phyloP scores from a whole-genome alignment of 1,284 basidiomycete species.

The Ganoderma sinense region DNA sequence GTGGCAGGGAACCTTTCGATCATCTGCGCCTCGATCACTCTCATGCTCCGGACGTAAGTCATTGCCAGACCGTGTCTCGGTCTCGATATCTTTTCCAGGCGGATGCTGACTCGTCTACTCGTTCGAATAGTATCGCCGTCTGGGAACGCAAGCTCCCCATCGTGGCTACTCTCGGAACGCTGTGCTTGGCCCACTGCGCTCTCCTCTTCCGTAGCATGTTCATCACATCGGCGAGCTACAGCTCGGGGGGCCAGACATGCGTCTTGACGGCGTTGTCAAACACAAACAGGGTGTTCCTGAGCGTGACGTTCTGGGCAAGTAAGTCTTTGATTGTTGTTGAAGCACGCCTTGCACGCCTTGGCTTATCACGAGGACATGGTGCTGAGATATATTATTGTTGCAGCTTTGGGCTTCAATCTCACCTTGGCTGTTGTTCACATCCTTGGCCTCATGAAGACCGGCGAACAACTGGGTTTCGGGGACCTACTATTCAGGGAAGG shows the following conservation, averaged over 20 bases:
- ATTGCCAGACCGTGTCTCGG: not conserved
- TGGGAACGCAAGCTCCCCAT: conserved; percentile 67
- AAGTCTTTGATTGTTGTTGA: conserved; percentile 35
- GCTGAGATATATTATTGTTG: conserved; percentile 15
- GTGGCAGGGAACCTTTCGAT: conserved; percentile 72
- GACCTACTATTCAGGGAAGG: conserved; percentile 74
- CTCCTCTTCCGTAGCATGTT: conserved; percentile 75
- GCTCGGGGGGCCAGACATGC: conserved; percentile 48
- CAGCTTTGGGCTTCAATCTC: conserved; percentile 67
- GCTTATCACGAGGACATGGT: not conserved
- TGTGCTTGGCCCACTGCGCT: conserved; percentile 70
- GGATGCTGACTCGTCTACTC: conserved; percentile 5
- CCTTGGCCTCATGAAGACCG: conserved; percentile 55
- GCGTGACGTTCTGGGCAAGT: conserved; percentile 75
- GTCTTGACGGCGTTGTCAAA: conserved; percentile 47
- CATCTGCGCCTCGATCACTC: conserved; percentile 67
- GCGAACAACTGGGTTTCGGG: conserved; percentile 61
- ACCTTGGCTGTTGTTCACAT: conserved; percentile 63
- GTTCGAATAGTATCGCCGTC: conserved; percentile 60
- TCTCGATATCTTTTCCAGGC: not conserved
- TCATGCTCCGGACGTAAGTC: conserved; percentile 73
- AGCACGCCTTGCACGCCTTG: not conserved
- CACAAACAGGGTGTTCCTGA: conserved; percentile 63
- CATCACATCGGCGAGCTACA: conserved; percentile 64
- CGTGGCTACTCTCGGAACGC: conserved; percentile 54